Base-by-base conservation (phyloP, 441 rosid genomes). In the Rhodomyrtus psidioides region DNA sequence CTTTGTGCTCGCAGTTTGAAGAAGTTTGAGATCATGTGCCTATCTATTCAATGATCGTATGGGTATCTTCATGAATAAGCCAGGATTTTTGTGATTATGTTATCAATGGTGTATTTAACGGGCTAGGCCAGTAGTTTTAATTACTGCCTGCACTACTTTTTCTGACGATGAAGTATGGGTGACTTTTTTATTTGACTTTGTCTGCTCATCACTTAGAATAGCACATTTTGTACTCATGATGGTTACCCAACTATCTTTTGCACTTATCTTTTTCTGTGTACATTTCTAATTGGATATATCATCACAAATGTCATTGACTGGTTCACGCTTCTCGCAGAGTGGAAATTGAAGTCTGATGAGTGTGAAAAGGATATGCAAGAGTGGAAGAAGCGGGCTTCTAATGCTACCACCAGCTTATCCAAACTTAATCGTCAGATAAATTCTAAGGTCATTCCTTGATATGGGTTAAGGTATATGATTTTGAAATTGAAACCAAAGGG, bases 351-450 rank as follows among this genome's bases (percentile, higher is more conserved):
- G 93, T 93, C 95, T 19, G 99, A 98, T 84, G 98, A 91, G 86
- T 95, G 97, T 88, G 99, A 96, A 85, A 96, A 95, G 92, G 96
- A 96, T 89, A 93, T 95, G 88, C 96, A 93, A 90, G 96, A 98
- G 79, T 94, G 95, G 99, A 95, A 93, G 90, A 98, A 96, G 91
- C 92, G 92, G 89, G 94, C 93, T 90, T 98, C 99, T 85, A 93
- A 90, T 81, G 96, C 96, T 84, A 89, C 96, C 62, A 96, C 98
- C 87, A 92, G 88, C 92, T 85, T 98, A 88, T 92, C 96, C 81
- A 98, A 95, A 91, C 93, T 93, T 90, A 94, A 86, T 88, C 98
- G 99, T 84, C 96, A 92, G 91, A 94, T 98, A 88, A 90, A 93
- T 88, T 92, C 95, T 23, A 95, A 96, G 99, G 99, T 96, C 81